These are phyloP conservation scores for Magnusiomyces ingens DNA, from an alignment of 1,139 yeast species.

Conservation along the genomic window DNA sequence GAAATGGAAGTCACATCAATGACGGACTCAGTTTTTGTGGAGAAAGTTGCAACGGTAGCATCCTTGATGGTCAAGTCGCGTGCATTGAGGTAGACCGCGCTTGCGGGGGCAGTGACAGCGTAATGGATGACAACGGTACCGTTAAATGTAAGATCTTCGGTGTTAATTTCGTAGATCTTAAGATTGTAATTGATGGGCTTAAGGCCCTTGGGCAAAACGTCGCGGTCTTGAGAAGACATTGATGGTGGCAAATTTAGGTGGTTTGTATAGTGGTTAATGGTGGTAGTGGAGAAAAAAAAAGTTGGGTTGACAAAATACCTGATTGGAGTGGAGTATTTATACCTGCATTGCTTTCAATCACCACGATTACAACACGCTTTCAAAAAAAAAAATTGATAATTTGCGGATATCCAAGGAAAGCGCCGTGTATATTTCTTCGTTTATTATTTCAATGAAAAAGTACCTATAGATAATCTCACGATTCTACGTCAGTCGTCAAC, in stretches of 20 bases:
- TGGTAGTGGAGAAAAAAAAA: not conserved
- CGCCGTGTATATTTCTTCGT: too few species aligned
- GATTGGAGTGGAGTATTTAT: not conserved
- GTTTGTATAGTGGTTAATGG: not conserved
- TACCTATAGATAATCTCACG: too few species aligned
- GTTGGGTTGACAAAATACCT: not conserved
- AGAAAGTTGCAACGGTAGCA: constrained; percentile 20
- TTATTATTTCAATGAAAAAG: too few species aligned
- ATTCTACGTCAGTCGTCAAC: not conserved
- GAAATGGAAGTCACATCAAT: constrained; percentile 20
- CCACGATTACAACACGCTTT: too few species aligned
- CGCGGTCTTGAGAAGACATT: constrained; percentile 36
- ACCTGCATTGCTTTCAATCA: not conserved
- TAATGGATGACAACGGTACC: constrained; percentile 48
- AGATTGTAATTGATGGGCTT: constrained; percentile 43
- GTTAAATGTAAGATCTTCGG: constrained; percentile 44
- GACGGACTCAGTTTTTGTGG: constrained; percentile 22
- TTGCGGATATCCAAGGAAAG: too few species aligned
- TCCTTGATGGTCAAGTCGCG: constrained; percentile 20
- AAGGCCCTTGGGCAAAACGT: constrained; percentile 48
- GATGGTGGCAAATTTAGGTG: too few species aligned
- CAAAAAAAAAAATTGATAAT: too few species aligned
- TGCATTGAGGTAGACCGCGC: constrained; percentile 29
- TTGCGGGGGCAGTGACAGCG: constrained; percentile 35
- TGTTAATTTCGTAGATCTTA: constrained; percentile 39